Base-by-base conservation (phyloP, 768 basidiomycete genomes). In the Amanita polypyramis region DNA sequence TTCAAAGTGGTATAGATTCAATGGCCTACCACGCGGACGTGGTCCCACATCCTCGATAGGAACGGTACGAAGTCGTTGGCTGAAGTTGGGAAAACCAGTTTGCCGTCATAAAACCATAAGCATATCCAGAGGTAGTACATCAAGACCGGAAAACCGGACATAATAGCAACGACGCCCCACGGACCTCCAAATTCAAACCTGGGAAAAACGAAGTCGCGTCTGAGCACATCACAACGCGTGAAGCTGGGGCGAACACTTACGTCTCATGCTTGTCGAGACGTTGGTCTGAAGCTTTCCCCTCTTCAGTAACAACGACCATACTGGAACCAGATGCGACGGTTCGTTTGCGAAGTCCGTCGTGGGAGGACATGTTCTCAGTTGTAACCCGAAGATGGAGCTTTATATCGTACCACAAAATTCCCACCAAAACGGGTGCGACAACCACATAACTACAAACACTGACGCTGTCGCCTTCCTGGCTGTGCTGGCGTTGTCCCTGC, bases 101-200 rank as follows among this genome's bases (percentile, higher is more conserved):
- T 75, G 35, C 96, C 96, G 54, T 96, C 85, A 60, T 97, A 93
- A 65, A 94, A 95, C 80, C 85, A 90, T 30, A 97, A 76, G 60
- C 96, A 99, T 50, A 90, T 90, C 91, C 92, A 97, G 53, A 98
- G 77, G 69, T 98, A 99, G 65, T 96, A 99, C 93, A 99, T 98
- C 52, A 98, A 74, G 20, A 85, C 64, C 0, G 96, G 96, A 61
- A 99, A 99, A 40, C 86, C 83, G 15, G 82, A 72, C 86, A 99
- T 98, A 68, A 99, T 98, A 10, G 85, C 86, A 9, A 80, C 64
- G 21, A 94, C 92, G 38, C 95, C 96, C 66, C 75, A 74, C 35
- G 95, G 93, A 2, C 95, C 95, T 54, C 96, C 95, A 59, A 99
- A 99, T 64, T 99, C 94, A 69, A 88, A 95, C 32, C 91, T 94